Conservation (phyloP, 495 filamentous ascomycete genomes). For the Trichoderma erinaceum region DNA sequence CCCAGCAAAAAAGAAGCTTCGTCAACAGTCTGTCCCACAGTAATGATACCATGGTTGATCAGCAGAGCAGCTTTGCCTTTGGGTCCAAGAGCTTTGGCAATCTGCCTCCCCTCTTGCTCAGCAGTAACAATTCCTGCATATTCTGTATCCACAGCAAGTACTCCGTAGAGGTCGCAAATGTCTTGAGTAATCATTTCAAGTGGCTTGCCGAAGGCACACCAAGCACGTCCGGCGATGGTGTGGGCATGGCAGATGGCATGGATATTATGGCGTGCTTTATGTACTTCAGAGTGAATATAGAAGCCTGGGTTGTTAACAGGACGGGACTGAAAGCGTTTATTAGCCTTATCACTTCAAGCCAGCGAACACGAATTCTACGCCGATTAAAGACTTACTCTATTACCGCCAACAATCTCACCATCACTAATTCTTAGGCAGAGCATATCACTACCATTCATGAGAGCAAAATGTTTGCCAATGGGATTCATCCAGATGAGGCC, state of each 20-base stretch:
- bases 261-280: constrained; percentile 47
- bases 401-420: constrained; percentile 45
- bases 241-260: constrained; percentile 53
- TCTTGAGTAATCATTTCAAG: constrained; percentile 57
- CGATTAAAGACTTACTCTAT: constrained; percentile 21
- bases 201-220: constrained; percentile 45
- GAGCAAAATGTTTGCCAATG: constrained; percentile 51
- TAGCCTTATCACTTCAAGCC: background rate
- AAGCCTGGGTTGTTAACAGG: constrained; percentile 49
- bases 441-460: constrained; percentile 26
- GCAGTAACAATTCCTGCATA: constrained; percentile 55
- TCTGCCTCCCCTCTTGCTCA: constrained; percentile 43
- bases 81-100: constrained; percentile 42
- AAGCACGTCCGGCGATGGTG: constrained; percentile 47
- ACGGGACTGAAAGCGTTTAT: constrained; percentile 32
- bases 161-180: constrained; percentile 46
- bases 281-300: constrained; percentile 57
- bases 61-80: constrained; percentile 44
- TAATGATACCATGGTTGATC: constrained; percentile 47
- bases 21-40: constrained; percentile 40
- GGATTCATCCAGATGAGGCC: constrained; percentile 59
- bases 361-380: background rate
- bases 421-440: constrained; percentile 39
- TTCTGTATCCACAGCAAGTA: constrained; percentile 45
- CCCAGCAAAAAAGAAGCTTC: constrained; percentile 43